Base-by-base conservation (phyloP, 2,329 filamentous ascomycete genomes). In the Penicillium fuscoglaucum region DNA sequence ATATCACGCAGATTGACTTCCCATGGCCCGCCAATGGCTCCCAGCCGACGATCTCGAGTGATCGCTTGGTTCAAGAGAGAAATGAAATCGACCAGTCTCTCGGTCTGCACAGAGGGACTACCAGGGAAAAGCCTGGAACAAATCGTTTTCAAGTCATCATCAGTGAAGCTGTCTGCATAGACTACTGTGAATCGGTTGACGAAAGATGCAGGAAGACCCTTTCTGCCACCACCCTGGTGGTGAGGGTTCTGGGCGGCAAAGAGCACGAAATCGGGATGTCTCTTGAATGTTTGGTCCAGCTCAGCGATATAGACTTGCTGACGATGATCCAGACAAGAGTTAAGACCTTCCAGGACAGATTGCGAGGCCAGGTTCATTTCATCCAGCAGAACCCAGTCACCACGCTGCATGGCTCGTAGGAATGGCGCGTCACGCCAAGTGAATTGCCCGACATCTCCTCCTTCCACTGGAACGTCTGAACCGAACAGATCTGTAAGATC, bases 361-460 rank as follows among this genome's bases (percentile, higher is more conserved):
- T 99, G 95, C 0, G 93, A 98, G 1, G 96, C 95, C 62, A 99
- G 79, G 69, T 99, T 99, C 95, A 99, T 99, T 79, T 99, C 95
- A 70, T 99, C 95, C 0, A 99, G 83, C 29, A 99, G 80, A 12
- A 99, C 95, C 95, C 95, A 99, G 67, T 96, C 90, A 29, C 95
- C 95, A 58, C 86, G 90, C 72, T 98, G 95, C 93, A 99, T 98
- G 0, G 95, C 95, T 71, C 91, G 90, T 21, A 99, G 80, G 72
- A 99, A 98, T 0, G 95, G 93, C 0, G 93, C 95, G 73, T 99
- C 93, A 66, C 92, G 86, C 95, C 95, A 99, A 1, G 90, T 89
- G 70, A 99, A 99, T 59, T 90, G 89, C 1, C 95, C 95, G 8
- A 92, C 89, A 68, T 90, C 87, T 0, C 90, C 91, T n/a, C 92